phyloP scores from a whole-genome alignment of 2,329 filamentous ascomycete species.

The Epichloe brachyelytri region DNA sequence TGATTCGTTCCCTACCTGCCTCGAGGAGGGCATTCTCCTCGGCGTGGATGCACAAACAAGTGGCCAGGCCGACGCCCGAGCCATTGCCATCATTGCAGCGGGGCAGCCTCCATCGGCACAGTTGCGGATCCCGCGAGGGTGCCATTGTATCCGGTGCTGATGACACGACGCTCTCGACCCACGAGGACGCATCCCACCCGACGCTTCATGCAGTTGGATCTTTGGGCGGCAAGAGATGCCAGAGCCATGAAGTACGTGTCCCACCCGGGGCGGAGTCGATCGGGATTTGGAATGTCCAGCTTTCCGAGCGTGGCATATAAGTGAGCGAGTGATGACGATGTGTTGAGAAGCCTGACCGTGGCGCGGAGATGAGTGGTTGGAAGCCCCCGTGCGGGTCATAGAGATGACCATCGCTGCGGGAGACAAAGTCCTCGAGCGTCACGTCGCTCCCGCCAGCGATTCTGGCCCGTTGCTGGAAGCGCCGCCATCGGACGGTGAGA shows the following conservation, averaged over 20 bases:
- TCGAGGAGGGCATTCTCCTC: conserved; percentile 96
- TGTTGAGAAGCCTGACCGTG: conserved; percentile 77
- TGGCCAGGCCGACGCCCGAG: conserved; percentile 61
- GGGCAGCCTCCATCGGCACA: conserved; percentile 85
- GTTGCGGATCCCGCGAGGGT: conserved; percentile 79
- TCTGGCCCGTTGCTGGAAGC: conserved; percentile 41
- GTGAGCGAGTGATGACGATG: conserved; percentile 55
- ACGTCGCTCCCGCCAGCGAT: conserved; percentile 14
- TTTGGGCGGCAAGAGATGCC: conserved; percentile 78
- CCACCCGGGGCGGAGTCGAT: conserved; percentile 80
- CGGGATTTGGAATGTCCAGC: conserved; percentile 64
- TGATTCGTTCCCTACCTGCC: conserved; percentile 80
- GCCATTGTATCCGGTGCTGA: conserved; percentile 94
- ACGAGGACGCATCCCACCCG: conserved; percentile 92
- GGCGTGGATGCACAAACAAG: conserved; percentile 92
- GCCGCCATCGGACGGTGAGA: conserved; percentile 67
- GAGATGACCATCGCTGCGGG: conserved; percentile 56
- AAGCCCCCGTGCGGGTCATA: conserved; percentile 55
- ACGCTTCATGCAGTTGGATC: conserved; percentile 97
- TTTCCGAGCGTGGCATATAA: conserved; percentile 60
- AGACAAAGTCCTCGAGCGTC: conserved; percentile 43
- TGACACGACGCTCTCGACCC: conserved; percentile 64
- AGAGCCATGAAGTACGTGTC: conserved; percentile 97
- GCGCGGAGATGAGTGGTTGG: conserved; percentile 70
- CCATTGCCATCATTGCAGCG: conserved; percentile 69